Percentiles rank a stretch among this genome's conserved stretches.
Conservation (phyloP, 768 basidiomycete genomes). For the Gelatoporia subvermispora region DNA sequence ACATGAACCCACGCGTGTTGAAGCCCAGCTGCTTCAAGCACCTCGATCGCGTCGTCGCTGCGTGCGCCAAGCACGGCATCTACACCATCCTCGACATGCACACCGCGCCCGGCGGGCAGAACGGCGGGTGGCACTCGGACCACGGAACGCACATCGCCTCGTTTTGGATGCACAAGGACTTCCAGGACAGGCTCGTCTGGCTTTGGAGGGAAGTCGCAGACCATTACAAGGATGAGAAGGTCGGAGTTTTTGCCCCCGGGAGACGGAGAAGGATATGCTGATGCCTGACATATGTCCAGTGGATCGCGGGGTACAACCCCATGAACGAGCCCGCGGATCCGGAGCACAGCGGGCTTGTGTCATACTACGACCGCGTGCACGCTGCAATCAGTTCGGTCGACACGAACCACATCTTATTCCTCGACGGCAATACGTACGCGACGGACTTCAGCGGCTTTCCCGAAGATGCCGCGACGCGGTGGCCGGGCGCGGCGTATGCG, state of each 20-base stretch:
- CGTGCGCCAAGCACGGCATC: conserved; percentile 72
- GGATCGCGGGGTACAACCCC: conserved; percentile 86
- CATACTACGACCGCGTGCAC: conserved; percentile 66
- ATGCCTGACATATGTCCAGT: conserved; percentile 25
- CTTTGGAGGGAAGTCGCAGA: conserved; percentile 72
- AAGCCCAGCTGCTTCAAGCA: conserved; percentile 74
- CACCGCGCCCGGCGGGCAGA: conserved; percentile 67
- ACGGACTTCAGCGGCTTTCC: conserved; percentile 72
- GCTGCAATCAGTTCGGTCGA: conserved; percentile 67
- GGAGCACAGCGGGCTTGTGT: conserved; percentile 55
- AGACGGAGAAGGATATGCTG: neutral
- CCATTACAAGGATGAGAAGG: conserved; percentile 62
- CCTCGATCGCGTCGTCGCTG: conserved; percentile 73
- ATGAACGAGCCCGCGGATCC: conserved; percentile 81
- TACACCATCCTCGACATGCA: conserved; percentile 82
- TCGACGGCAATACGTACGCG: conserved; percentile 83
- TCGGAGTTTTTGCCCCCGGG: neutral
- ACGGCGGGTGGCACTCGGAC: conserved; percentile 80
- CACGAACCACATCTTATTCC: conserved; percentile 66
- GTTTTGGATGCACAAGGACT: conserved; percentile 81
- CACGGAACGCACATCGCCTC: conserved; percentile 62
- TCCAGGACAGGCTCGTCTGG: conserved; percentile 73
- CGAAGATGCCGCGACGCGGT: conserved; percentile 49
- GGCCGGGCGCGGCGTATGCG: conserved; percentile 71
- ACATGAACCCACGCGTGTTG: conserved; percentile 74